These are phyloP conservation scores for Scleroderma bovista DNA, from an alignment of 768 basidiomycete genomes.

Conservation along the genomic window DNA sequence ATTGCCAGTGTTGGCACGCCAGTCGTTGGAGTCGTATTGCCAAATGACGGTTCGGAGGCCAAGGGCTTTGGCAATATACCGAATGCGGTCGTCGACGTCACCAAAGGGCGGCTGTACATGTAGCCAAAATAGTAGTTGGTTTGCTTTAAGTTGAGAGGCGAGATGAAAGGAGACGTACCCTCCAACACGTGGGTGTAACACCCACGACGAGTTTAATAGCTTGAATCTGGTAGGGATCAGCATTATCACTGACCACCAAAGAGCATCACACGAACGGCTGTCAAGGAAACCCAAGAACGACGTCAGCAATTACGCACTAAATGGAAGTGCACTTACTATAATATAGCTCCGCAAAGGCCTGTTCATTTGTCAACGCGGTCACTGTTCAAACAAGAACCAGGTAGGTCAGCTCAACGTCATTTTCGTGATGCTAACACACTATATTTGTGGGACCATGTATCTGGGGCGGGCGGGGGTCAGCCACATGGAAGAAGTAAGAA, in stretches of 20 bases:
- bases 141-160: not conserved
- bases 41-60: constrained; percentile 71
- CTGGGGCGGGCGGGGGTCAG: constrained; percentile 5
- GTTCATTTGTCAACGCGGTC: constrained; percentile 54
- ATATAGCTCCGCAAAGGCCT: constrained; percentile 75
- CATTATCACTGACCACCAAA: too few species aligned
- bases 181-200: constrained; percentile 57
- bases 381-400: constrained; percentile 27
- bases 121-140: not conserved
- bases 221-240: constrained; percentile 35
- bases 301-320: not conserved
- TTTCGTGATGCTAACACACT: constrained; percentile 41
- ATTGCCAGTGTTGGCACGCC: constrained; percentile 51
- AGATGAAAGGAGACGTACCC: constrained; percentile 31
- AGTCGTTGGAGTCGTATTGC: constrained; percentile 68
- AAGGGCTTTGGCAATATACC: constrained; percentile 61
- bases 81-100: constrained; percentile 72
- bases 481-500: too few species aligned
- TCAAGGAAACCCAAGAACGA: not conserved
- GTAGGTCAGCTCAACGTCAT: not conserved
- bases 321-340: constrained; percentile 43
- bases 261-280: constrained; percentile 20
- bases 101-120: constrained; percentile 53
- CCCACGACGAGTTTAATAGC: constrained; percentile 50
- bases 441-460: constrained; percentile 35